Base-by-base conservation (phyloP, 2,329 filamentous ascomycete species). In the Sarocladium oryzae region DNA sequence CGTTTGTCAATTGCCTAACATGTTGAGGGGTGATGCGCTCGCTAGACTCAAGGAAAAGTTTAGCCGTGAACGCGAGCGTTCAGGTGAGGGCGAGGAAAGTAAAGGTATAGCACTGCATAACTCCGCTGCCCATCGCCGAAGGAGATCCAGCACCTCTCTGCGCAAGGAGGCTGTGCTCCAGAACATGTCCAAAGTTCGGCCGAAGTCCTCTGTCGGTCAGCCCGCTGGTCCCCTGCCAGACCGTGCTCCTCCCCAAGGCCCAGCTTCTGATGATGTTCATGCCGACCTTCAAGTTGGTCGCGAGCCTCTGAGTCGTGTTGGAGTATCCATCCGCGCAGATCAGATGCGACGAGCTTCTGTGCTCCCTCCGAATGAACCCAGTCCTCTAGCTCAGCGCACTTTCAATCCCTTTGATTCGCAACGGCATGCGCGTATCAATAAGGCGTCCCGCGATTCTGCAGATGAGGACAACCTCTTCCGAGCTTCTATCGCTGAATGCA, bases 31-130 rank as follows among this genome's bases (percentile, higher is more conserved):
- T 4, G 81, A 88, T 53, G 88, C 92, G 1, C 64, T 99, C 33
- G 82, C 87, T 55, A 78, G 92, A 18, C 70, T 99, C 18, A 97
- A 97, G 64, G 89, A 95, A 57, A 99, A 97, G 61, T 99, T 99
- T 61, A 81, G 78, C 32, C 80, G 83, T 15, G 93, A 99, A 62
- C 81, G 86, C 57, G 90, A 96, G 60, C 82, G 90, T 9, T 81
- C 90, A 18, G 86, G 85, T 2, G 79, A 82, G 2, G 89, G 93
- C 60, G 89, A 96, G 54, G 81, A 85, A 16, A 63, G 62, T 2
- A 97, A 97, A 68, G 95, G 93, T 0, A 97, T 99, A 58, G 93
- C 95, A 4, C 74, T 99, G 35, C 93, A 99, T 64, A 99, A 97
- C 60, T 81, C 84, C 61, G 64, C 78, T 64, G 69, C 74, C 10